Conservation (phyloP, 495 filamentous ascomycete genomes). For the Neurospora hispaniola region DNA sequence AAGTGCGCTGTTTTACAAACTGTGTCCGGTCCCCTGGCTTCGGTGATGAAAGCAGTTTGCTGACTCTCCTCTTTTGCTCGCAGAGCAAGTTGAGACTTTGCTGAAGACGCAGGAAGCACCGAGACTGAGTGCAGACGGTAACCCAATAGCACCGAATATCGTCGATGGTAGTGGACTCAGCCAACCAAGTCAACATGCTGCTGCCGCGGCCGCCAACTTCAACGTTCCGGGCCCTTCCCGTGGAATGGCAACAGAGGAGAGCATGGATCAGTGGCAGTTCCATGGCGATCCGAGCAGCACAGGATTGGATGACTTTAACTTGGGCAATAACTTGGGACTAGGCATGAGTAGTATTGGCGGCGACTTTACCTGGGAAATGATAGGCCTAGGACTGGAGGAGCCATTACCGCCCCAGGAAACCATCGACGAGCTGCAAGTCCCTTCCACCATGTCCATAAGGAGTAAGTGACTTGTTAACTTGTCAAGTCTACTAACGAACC, state of each 20-base stretch:
- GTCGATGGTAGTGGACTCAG: slow-evolving; percentile 21
- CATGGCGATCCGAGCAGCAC: slow-evolving; percentile 35
- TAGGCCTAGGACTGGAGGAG: slow-evolving; percentile 85
- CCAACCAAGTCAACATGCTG: slow-evolving; percentile 19
- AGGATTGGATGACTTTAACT: slow-evolving; percentile 38
- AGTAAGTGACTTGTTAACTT: background rate
- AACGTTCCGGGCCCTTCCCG: slow-evolving; percentile 34
- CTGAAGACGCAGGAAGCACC: slow-evolving; percentile 60
- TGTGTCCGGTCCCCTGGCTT: slow-evolving; percentile 8
- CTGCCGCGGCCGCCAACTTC: slow-evolving; percentile 30
- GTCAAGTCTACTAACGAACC: background rate
- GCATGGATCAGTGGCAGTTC: slow-evolving; percentile 43
- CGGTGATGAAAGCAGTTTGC: background rate
- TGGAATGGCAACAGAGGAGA: slow-evolving; percentile 30
- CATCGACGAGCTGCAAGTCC: slow-evolving; percentile 75
- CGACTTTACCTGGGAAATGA: slow-evolving; percentile 77
- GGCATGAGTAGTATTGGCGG: slow-evolving; percentile 23
- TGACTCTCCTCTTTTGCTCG: background rate
- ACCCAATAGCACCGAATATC: slow-evolving; percentile 21
- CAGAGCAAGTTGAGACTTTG: slow-evolving; percentile 91
- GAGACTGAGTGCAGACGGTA: slow-evolving; percentile 21
- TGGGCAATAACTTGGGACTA: slow-evolving; percentile 37
- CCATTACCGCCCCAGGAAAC: slow-evolving; percentile 79
- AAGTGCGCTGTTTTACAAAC: slow-evolving; percentile 44
- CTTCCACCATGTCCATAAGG: background rate